Conservation (phyloP, 768 basidiomycete genomes). For the Fomitopsis pulvina region DNA sequence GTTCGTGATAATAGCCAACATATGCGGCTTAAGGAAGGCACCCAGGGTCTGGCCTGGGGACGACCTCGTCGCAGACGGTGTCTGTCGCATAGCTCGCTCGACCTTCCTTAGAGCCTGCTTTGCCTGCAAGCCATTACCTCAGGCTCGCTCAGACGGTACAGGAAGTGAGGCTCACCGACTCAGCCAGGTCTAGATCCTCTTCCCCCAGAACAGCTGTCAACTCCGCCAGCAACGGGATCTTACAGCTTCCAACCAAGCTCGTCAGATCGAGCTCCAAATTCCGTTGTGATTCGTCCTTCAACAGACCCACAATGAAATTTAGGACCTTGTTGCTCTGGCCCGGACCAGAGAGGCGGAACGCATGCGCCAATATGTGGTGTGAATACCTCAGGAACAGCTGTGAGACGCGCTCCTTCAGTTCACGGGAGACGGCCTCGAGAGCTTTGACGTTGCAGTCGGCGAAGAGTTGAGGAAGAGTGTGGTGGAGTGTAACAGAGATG, state of each 20-base stretch:
- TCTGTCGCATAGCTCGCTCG: constrained; percentile 24
- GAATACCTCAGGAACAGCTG: constrained; percentile 51
- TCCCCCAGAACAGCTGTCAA: constrained; percentile 78
- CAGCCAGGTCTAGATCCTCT: constrained; percentile 39
- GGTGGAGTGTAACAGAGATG: constrained; percentile 51
- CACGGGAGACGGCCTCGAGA: constrained; percentile 54
- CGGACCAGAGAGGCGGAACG: constrained; percentile 53
- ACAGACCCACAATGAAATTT: constrained; percentile 52
- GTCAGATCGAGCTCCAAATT: constrained; percentile 32
- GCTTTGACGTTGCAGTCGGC: constrained; percentile 51
- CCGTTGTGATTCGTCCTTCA: constrained; percentile 39
- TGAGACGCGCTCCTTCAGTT: constrained; percentile 39
- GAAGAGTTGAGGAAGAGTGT: constrained; percentile 67
- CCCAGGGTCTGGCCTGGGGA: constrained; percentile 36
- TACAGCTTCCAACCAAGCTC: constrained; percentile 56
- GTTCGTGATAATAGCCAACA: constrained; percentile 79
- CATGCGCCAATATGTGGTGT: constrained; percentile 55
- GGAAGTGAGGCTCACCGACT: constrained; percentile 33
- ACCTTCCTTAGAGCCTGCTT: constrained; percentile 39
- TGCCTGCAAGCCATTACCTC: constrained; percentile 35
- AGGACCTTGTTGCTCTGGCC: constrained; percentile 53
- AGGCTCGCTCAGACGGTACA: neutral
- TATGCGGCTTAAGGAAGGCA: constrained; percentile 62
- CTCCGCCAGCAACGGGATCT: constrained; percentile 65
- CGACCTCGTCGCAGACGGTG: constrained; percentile 21